Percentiles rank a stretch among this genome's conserved stretches.
These are phyloP conservation scores for Exidia glandulosa DNA, from an alignment of 768 basidiomycete species.

Conservation along the genomic window DNA sequence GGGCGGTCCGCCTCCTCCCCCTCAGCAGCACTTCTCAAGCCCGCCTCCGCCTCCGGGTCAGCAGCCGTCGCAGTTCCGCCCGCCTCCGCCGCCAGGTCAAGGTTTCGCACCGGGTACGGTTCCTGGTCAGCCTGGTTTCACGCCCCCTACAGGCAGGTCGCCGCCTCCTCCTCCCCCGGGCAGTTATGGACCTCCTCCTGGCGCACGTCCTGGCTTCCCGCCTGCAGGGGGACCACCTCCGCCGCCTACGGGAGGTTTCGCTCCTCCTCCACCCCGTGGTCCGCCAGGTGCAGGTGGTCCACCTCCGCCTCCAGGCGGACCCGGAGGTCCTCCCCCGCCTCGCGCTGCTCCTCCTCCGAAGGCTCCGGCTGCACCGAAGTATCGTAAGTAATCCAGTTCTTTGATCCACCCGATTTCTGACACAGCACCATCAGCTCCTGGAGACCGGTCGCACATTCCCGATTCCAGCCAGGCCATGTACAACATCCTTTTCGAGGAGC, in stretches of 20 bases:
- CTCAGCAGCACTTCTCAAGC: constrained; percentile 20
- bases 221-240: constrained; percentile 9
- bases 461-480: constrained; percentile 54
- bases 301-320: constrained; percentile 24
- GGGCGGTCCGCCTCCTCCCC: constrained; percentile 22
- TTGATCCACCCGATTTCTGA: background rate
- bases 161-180: constrained; percentile 30
- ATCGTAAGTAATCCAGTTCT: constrained; percentile 36
- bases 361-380: constrained; percentile 38
- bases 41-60: constrained; percentile 23
- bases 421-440: constrained; percentile 46
- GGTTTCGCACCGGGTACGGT: constrained; percentile 10
- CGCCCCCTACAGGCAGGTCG: constrained; percentile 20
- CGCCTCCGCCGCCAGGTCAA: constrained; percentile 18
- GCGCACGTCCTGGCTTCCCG: constrained; percentile 14
- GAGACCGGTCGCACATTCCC: constrained; percentile 89
- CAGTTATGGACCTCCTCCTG: constrained; percentile 20
- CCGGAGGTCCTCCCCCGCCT: constrained; percentile 11
- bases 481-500: constrained; percentile 49
- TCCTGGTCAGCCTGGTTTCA: constrained; percentile 21
- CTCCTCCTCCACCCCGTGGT: constrained; percentile 17
- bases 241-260: background rate
- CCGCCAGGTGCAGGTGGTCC: constrained; percentile 16
- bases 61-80: constrained; percentile 11
- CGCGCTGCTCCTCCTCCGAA: constrained; percentile 24